Evolutionary conservation across 768 basidiomycete species (phyloP), one percentile per base, ranked within the genome.

Genomic region (Chalciporus pseudorubinellus): DNA sequence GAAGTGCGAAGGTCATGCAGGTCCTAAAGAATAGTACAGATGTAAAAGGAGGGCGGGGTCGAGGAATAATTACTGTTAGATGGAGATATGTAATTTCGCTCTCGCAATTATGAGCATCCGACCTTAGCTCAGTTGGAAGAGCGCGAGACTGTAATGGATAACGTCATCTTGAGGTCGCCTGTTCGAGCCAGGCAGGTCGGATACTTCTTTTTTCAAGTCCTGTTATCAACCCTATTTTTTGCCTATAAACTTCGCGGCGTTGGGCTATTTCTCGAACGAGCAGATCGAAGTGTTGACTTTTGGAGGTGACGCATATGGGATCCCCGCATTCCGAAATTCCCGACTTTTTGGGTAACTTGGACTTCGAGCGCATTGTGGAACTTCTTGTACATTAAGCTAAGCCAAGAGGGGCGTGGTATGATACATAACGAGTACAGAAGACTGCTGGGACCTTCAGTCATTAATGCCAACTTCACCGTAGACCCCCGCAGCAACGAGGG

Each of bases 101-200:
- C 6, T 9, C 3, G n/a, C 2, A n/a, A 16, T 5, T 5, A 46
- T 48, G 5, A 36, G n/a, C 7, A n/a, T n/a, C 59, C 59, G 59
- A 62, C 58, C 62, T 66, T 62, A 66, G 65, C 63, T 75, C 75
- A 76, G 74, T 72, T 75, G 75, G 75, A 76, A 75, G 73, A 75
- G 74, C 73, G 72, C 73, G 65, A 71, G 74, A 75, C 74, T 72
- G n/a, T 2, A 19, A 54, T 33, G 60, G 60, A 47, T 55, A 59
- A 55, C 20, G 28, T 53, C 44, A 79, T 79, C 77, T 78, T 73
- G 72, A 74, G 67, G 78, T 79, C 77, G 76, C 77, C 79, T 78
- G 79, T 80, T 80, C 78, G 78, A 80, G 59, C 78, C 79, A 79
- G 79, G 77, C 76, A 78, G 73, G 70, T 76, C 72, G 77, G 77